phyloP scores from a whole-genome alignment of 2,329 filamentous ascomycete species.

The Cadophora malorum region DNA sequence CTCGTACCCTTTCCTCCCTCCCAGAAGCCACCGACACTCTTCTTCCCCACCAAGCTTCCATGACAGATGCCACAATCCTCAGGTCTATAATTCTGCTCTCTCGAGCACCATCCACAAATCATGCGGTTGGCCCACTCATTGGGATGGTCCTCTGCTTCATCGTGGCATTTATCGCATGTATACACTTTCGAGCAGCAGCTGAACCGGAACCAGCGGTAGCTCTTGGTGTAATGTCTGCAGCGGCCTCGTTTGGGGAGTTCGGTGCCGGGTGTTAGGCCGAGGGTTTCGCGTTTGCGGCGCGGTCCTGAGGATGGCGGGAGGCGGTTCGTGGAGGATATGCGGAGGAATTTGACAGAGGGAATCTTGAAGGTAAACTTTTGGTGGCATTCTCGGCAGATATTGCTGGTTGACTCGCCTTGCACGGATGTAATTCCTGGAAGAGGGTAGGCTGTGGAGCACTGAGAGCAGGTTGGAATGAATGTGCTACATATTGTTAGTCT shows the following conservation, averaged over 20 bases:
- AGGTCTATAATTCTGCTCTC: constrained; percentile 80
- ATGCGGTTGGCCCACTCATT: constrained; percentile 85
- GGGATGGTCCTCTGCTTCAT: constrained; percentile 71
- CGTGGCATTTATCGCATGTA: constrained; percentile 77
- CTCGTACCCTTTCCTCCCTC: constrained; percentile 86
- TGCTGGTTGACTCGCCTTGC: constrained; percentile 73
- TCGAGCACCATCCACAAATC: constrained; percentile 80
- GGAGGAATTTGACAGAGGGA: constrained; percentile 78
- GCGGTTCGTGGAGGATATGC: constrained; percentile 61
- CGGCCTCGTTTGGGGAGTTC: constrained; percentile 59
- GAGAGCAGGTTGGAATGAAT: constrained; percentile 78
- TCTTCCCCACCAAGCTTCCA: constrained; percentile 69
- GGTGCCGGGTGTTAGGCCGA: constrained; percentile 63
- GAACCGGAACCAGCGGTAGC: constrained; percentile 70
- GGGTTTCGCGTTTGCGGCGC: constrained; percentile 57
- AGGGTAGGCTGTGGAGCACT: constrained; percentile 73
- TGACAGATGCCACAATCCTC: constrained; percentile 80
- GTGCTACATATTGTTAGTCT: constrained; percentile 55
- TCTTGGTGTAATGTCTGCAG: constrained; percentile 64
- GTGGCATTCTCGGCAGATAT: constrained; percentile 82
- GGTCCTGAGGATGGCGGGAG: constrained; percentile 49
- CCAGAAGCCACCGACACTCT: constrained; percentile 76
- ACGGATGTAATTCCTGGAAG: constrained; percentile 72
- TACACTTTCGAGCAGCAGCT: constrained; percentile 65
- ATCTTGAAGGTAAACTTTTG: constrained; percentile 80